Evolutionary conservation across 2,329 filamentous ascomycete genomes (phyloP).

Genomic region (Grosmannia serpens): DNA sequence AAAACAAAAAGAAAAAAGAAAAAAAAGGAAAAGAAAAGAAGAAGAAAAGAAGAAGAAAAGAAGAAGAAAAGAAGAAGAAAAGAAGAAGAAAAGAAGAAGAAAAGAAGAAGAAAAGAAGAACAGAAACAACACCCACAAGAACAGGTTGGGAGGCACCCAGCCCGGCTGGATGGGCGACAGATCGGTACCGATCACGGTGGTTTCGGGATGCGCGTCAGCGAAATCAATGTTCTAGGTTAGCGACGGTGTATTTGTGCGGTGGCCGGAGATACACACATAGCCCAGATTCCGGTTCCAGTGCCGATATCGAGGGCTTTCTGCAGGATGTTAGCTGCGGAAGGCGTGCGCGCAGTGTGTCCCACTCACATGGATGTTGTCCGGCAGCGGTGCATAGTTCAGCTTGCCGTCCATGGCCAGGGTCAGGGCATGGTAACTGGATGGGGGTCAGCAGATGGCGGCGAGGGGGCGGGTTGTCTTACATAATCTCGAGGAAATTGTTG

Average conservation of each 20-base stretch:
- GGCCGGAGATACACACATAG: constrained; percentile 15
- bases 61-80: not conserved
- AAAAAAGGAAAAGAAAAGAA: not conserved
- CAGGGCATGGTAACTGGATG: constrained; percentile 15
- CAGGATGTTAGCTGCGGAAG: constrained; percentile 15
- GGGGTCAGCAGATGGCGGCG: not conserved
- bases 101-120: not conserved
- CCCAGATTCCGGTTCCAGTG: constrained; percentile 27
- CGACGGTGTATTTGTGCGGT: not conserved
- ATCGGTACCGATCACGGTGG: constrained; percentile 29
- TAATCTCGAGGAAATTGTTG: not conserved
- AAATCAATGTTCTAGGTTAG: constrained; percentile 13
- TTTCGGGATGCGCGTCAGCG: constrained; percentile 25
- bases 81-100: not conserved
- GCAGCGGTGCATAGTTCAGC: constrained; percentile 11
- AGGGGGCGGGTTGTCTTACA: not conserved
- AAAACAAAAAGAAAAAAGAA: not conserved
- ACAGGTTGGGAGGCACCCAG: constrained; percentile 7
- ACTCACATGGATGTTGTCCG: constrained; percentile 4
- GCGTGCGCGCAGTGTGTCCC: not conserved
- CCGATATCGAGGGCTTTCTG: constrained; percentile 7
- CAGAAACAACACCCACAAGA: constrained; percentile 2
- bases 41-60: not conserved
- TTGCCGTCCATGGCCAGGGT: constrained; percentile 15
- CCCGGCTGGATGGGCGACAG: constrained; percentile 25